Base-by-base conservation (phyloP, 1,284 basidiomycete species). In the Pterulicium gracile region DNA sequence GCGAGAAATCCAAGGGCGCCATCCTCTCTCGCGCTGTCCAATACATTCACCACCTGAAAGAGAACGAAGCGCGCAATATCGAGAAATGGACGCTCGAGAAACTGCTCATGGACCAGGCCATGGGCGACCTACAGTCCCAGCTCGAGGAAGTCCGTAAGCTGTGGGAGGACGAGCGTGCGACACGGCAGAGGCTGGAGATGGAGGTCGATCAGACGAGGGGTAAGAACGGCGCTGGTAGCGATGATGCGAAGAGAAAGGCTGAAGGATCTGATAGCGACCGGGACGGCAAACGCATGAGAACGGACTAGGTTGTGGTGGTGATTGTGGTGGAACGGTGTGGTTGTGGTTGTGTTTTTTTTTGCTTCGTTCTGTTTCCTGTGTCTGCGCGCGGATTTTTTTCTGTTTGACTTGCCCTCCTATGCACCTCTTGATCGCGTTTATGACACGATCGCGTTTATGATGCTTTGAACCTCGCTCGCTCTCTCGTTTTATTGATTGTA, bases 11-110 rank as follows among this genome's bases (percentile, higher is more conserved):
- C 46, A 94, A 94, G 59, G 88, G 88, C 23, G 88, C 88, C 4
- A 88, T 93, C 54, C 79, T 94, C 24, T 72, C 77, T 3, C 84
- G 86, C 19, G 88, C 89, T 2, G 89, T 89, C 42, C 78, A 88
- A 55, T 93, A 94, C 62, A 92, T 94, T 58, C 84, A 89, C 58
- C 82, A 89, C 54, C 73, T 94, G 44, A 92, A 92, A 58, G 86
- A 90, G 62, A 89, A 89, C 62, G 89, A 93, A 61, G 86, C 86
- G 18, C 78, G 82, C 40, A 91, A 92, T 55, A 91, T 92, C 54
- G 90, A 94, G 62, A 89, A 88, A 60, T 93, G 90, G 90, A 91
- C 90, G n/a, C 67, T 94, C 32, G 90, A 94, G 67, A 93, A 93
- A 65, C 61, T 93, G 39, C 68, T 93, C 47, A 91, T 89, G 84